phyloP scores from a whole-genome alignment of 2,329 filamentous ascomycete genomes.

The Fusarium liriodendri region DNA sequence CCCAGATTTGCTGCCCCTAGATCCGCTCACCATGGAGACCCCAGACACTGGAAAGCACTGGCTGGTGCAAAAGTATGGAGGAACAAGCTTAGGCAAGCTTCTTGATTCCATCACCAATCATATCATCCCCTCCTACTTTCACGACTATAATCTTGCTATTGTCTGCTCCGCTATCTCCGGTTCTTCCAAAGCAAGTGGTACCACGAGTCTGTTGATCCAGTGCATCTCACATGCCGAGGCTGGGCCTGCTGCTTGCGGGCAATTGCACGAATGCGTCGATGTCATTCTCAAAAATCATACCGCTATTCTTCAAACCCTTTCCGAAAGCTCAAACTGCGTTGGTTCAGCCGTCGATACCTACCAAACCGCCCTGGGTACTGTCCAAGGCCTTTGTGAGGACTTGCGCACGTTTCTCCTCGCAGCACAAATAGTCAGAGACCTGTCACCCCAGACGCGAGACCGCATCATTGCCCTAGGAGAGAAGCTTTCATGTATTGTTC shows the following conservation, averaged over 20 bases:
- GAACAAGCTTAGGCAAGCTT: background rate
- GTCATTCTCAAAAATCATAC: background rate
- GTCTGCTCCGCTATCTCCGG: slow-evolving; percentile 2
- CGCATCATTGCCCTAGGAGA: background rate
- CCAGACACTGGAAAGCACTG: background rate
- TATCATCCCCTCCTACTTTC: background rate
- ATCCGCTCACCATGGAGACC: background rate
- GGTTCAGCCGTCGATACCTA: background rate
- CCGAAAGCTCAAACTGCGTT: background rate
- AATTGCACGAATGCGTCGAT: background rate
- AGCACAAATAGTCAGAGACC: background rate
- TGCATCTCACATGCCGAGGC: background rate
- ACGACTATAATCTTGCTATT: background rate
- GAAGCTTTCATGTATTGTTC: background rate
- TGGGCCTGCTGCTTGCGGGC: background rate
- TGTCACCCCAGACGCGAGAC: background rate
- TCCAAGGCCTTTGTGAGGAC: background rate
- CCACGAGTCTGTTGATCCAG: slow-evolving; percentile 1
- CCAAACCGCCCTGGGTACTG: background rate
- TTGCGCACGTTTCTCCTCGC: background rate
- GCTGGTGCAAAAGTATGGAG: slow-evolving; percentile 4
- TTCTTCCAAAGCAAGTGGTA: slow-evolving; percentile 5
- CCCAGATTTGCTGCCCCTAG: background rate
- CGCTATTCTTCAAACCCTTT: background rate
- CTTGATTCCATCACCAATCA: background rate